These are phyloP conservation scores for Logfia minima DNA, from an alignment of 129 eudicot genomes.

Conservation along the genomic window DNA sequence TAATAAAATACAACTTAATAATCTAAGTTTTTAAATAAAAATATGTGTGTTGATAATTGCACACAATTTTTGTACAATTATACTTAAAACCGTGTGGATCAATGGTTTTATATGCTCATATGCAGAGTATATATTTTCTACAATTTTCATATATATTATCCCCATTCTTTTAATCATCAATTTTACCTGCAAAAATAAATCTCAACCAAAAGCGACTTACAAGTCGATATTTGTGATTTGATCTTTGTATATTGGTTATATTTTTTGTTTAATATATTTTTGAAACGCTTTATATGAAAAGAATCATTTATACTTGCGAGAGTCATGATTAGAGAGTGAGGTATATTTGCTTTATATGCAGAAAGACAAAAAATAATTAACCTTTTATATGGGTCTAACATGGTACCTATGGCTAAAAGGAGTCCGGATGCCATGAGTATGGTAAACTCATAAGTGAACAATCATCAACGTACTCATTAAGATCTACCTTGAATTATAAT, in stretches of 20 bases:
- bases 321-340: constrained; percentile 43
- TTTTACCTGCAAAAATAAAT: too few species aligned
- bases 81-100: too few species aligned
- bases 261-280: not conserved
- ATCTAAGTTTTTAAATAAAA: too few species aligned
- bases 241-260: not conserved
- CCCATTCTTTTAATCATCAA: too few species aligned
- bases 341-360: constrained; percentile 29
- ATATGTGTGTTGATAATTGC: too few species aligned
- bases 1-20: too few species aligned
- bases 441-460: constrained; percentile 9
- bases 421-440: not conserved
- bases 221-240: constrained; percentile 1
- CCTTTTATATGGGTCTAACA: constrained; percentile 17
- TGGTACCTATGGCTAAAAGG: constrained; percentile 8
- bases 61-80: too few species aligned
- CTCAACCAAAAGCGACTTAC: too few species aligned
- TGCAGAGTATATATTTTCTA: too few species aligned
- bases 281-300: not conserved
- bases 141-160: too few species aligned
- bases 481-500: constrained; percentile 17
- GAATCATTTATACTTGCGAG: constrained; percentile 30
- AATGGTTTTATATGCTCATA: too few species aligned
- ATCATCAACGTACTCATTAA: constrained; percentile 28
- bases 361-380: not conserved